Evolutionary conservation across 2,329 filamentous ascomycete genomes (phyloP).

Genomic region (Botrytis hyacinthi): DNA sequence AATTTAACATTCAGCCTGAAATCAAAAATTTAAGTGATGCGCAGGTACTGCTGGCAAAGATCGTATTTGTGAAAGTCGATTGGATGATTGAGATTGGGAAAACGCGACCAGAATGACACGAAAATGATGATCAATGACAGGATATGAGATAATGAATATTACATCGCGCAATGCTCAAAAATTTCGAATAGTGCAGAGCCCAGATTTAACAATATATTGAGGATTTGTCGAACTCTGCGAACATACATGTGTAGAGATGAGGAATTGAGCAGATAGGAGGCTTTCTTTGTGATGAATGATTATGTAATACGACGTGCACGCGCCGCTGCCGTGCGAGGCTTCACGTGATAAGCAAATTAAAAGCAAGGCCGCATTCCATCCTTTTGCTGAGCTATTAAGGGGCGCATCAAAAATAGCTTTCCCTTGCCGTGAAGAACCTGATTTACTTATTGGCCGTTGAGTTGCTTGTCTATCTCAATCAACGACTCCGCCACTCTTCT

Average conservation of each 20-base stretch:
- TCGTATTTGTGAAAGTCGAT: not conserved
- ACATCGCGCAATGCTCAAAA: not conserved
- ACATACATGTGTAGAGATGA: not conserved
- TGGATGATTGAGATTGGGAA: not conserved
- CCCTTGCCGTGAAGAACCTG: too few relatives aligned
- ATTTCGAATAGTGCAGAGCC: not conserved
- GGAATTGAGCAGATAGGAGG: not conserved
- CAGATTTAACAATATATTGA: not conserved
- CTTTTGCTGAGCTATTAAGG: not conserved
- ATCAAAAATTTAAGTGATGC: not conserved
- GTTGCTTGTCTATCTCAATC: not conserved
- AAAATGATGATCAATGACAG: not conserved
- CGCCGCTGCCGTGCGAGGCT: too few relatives aligned
- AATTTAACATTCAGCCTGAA: conserved; percentile 13
- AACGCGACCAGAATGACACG: not conserved
- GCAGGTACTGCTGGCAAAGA: conserved; percentile 12
- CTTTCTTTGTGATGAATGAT: not conserved
- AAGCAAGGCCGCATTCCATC: not conserved
- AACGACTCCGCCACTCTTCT: not conserved
- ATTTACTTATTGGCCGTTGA: not conserved
- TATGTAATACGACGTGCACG: not conserved
- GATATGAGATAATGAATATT: not conserved
- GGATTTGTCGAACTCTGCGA: not conserved
- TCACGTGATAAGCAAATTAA: not conserved
- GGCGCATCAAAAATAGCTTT: not conserved